A percentile compares a stretch with the other conserved stretches of the same genome.
Evolutionary conservation across 1,284 basidiomycete genomes (phyloP).

Genomic region (Golubevia pallescens): DNA sequence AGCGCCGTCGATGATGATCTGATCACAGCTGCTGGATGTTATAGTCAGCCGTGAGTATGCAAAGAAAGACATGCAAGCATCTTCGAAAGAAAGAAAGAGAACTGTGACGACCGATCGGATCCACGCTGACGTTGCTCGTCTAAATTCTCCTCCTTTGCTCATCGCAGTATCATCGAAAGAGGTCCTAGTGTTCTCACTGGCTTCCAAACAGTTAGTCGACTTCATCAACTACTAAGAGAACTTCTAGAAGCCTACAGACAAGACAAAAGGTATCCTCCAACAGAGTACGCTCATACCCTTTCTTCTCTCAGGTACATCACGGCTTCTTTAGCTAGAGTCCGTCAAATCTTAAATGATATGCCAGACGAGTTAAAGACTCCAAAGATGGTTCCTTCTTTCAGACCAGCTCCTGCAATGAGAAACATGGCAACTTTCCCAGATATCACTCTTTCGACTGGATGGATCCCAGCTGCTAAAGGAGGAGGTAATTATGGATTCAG

Average conservation of each 20-base stretch:
- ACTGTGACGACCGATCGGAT: no score
- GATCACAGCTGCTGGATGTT: conserved; percentile 12
- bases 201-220: conserved; percentile 26
- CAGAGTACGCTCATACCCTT: conserved; percentile 14
- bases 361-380: conserved; percentile 20
- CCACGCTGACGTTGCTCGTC: not conserved
- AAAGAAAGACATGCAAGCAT: not conserved
- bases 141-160: not conserved
- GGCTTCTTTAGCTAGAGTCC: conserved; percentile 16
- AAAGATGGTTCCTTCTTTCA: conserved; percentile 21
- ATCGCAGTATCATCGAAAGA: conserved; percentile 2
- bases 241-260: conserved; percentile 29
- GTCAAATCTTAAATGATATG: conserved; percentile 24
- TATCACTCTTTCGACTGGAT: conserved; percentile 6
- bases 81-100: not conserved
- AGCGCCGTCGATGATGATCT: conserved; percentile 34
- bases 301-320: conserved; percentile 21
- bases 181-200: conserved; percentile 26
- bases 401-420: conserved; percentile 16
- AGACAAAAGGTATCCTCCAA: conserved; percentile 26
- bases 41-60: conserved; percentile 10
- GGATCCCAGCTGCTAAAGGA: not conserved
- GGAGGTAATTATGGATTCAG: not conserved
- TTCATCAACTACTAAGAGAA: conserved; percentile 36
- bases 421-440: conserved; percentile 15